A percentile compares a stretch with the other conserved stretches of the same genome.
Evolutionary conservation across 768 basidiomycete genomes (phyloP).

Genomic region (Lentinula lateritia): DNA sequence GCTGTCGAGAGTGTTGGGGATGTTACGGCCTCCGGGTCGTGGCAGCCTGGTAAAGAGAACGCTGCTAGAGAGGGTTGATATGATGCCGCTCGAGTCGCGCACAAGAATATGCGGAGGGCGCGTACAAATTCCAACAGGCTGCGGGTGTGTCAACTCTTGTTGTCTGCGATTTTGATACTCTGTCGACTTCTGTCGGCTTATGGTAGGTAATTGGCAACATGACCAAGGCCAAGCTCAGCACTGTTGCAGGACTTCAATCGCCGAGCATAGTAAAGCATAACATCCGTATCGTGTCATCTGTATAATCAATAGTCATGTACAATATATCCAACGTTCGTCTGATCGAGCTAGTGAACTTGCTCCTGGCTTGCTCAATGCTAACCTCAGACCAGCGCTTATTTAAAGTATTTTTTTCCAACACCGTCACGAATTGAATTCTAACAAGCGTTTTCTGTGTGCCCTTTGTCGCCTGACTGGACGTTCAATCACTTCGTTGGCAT

Average conservation of each 20-base stretch:
- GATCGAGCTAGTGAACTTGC: too few relatives aligned
- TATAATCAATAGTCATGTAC: too few relatives aligned
- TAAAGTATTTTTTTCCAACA: too few relatives aligned
- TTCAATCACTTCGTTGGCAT: too few relatives aligned
- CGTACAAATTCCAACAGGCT: neutral
- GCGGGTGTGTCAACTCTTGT: neutral
- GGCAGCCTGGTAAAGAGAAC: slow-evolving; percentile 27
- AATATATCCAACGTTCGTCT: too few relatives aligned
- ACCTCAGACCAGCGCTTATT: too few relatives aligned
- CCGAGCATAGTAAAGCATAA: neutral
- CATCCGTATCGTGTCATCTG: too few relatives aligned
- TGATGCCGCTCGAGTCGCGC: neutral
- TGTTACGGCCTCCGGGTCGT: slow-evolving; percentile 22
- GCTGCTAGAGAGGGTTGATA: slow-evolving; percentile 28
- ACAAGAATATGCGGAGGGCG: neutral
- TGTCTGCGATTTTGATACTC: neutral
- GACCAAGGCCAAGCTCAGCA: neutral
- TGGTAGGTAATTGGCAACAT: neutral
- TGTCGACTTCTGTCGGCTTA: neutral
- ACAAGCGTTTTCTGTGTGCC: too few relatives aligned
- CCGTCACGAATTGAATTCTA: too few relatives aligned
- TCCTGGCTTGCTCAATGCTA: too few relatives aligned
- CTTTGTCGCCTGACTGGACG: too few relatives aligned
- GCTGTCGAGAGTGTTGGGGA: slow-evolving; percentile 19
- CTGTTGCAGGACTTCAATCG: neutral